Base-by-base conservation (phyloP, 1,284 basidiomycete genomes). In the Fereydounia khargensis region DNA sequence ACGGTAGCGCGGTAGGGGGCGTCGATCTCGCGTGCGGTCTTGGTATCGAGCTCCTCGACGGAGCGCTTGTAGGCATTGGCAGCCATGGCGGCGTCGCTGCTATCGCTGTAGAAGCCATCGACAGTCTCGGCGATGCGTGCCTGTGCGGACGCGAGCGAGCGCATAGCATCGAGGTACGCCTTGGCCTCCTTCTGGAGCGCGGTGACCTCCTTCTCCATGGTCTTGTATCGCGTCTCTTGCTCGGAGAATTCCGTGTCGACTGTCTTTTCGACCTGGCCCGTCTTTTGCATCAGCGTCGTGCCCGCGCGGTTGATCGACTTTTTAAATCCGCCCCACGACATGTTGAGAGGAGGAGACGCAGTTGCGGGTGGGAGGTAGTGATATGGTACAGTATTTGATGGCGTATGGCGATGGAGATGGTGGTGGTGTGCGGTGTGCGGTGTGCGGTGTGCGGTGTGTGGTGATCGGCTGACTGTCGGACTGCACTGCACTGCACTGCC, bases 51-150 rank as follows among this genome's bases (percentile, higher is more conserved):
- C 65, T 98, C 95, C 62, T 96, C 91, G 4, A 95, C 88, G 0
- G 91, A 88, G 25, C 90, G 84, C 74, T 91, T 92, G 81, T 98
- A 99, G 3, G 94, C 87, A 73, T 96, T 91, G 2, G 89, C 89
- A 1, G 92, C 89, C 88, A 98, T 96, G 11, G 95, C 94, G 21
- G 91, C 88, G 70, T 82, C 74, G 9, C 70, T 71, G 1, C 64
- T 56, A 35, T 77, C 76, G 30, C 84, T 84, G 77, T 96, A 99
- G 81, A 99, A 98, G 5, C 85, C 81, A 75, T 91, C 87, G 70
- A 99, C 83, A 18, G 92, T 95, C 56, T 95, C 92, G 9, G 91
- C 92, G 68, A 99, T 86, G 42, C 91, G 84, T n/a, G 86, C 83
- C 77, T 98, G 94, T 8, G 94, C 85, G 9, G 87, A 82, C 5